A percentile compares a stretch with the other conserved stretches of the same genome.
Conservation (phyloP, 2,329 filamentous ascomycete species). For the Talaromyces sp. region DNA sequence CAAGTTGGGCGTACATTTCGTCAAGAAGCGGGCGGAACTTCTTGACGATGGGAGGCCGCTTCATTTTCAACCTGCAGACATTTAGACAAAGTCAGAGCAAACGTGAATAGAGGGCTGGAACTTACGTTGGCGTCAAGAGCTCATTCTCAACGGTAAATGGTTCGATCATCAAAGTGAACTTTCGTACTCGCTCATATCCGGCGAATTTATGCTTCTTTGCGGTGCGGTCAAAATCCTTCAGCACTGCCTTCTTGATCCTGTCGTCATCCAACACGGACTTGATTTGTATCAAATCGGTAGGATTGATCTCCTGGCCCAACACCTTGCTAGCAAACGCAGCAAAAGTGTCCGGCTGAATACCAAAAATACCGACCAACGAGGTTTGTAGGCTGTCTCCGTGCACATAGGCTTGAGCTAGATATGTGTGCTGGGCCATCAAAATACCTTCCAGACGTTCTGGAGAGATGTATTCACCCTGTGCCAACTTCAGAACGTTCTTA, state of each 20-base stretch:
- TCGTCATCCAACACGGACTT: conserved; percentile 64
- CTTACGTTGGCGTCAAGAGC: conserved; percentile 55
- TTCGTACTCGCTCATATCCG: conserved; percentile 78
- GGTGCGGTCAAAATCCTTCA: conserved; percentile 74
- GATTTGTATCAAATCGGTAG: conserved; percentile 64
- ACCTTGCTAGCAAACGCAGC: conserved; percentile 75
- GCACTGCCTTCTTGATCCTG: conserved; percentile 68
- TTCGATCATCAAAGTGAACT: conserved; percentile 71
- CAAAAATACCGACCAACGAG: conserved; percentile 79
- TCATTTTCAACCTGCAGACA: conserved; percentile 61
- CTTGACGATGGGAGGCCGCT: conserved; percentile 65
- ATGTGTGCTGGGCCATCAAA: conserved; percentile 74
- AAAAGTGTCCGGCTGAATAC: conserved; percentile 79
- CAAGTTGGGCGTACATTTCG: conserved; percentile 57
- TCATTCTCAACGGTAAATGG: conserved; percentile 94
- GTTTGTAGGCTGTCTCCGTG: conserved; percentile 85
- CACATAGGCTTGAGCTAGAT: conserved; percentile 77
- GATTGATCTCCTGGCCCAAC: conserved; percentile 62
- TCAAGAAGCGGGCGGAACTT: conserved; percentile 57
- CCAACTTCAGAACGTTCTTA: conserved; percentile 98
- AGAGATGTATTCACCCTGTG: conserved; percentile 96
- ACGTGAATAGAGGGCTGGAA: neutral
- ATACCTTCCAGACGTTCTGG: conserved; percentile 97
- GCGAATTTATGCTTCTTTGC: conserved; percentile 85
- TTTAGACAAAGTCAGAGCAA: neutral